Percentiles rank a stretch among this genome's conserved stretches.
Evolutionary conservation across 2,329 filamentous ascomycete species (phyloP).

Genomic region (Clarireedia hainanense): DNA sequence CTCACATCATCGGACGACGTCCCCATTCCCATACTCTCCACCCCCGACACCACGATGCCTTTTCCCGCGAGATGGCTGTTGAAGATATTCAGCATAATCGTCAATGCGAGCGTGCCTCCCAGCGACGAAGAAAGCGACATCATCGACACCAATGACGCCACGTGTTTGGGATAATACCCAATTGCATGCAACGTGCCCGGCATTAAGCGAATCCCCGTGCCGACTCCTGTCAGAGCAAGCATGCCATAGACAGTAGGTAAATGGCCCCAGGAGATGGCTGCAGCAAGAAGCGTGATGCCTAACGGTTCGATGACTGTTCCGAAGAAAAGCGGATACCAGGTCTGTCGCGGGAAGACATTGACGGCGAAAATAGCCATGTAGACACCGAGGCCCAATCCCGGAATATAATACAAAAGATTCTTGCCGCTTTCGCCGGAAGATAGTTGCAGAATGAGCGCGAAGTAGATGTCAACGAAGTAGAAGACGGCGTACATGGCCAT

Average conservation of each 20-base stretch:
- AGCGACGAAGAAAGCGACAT: slow-evolving; percentile 53
- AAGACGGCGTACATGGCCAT: slow-evolving; percentile 44
- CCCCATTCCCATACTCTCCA: not conserved
- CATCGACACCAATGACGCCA: slow-evolving; percentile 52
- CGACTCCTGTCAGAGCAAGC: slow-evolving; percentile 55
- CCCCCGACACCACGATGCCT: slow-evolving; percentile 18
- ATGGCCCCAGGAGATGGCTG: slow-evolving; percentile 44
- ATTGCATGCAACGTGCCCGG: slow-evolving; percentile 52
- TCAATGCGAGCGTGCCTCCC: slow-evolving; percentile 56
- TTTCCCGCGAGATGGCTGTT: slow-evolving; percentile 42
- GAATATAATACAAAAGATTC: slow-evolving; percentile 55
- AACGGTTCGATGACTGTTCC: slow-evolving; percentile 49
- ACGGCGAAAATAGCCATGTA: slow-evolving; percentile 50
- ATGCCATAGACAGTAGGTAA: slow-evolving; percentile 52
- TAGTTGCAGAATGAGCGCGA: slow-evolving; percentile 52
- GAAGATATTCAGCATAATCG: slow-evolving; percentile 62
- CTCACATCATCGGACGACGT: slow-evolving; percentile 36
- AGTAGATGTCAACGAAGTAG: slow-evolving; percentile 64
- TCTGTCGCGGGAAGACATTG: slow-evolving; percentile 55
- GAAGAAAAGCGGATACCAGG: slow-evolving; percentile 49
- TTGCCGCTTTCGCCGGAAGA: slow-evolving; percentile 42
- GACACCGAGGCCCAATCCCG: slow-evolving; percentile 53
- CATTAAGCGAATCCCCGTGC: slow-evolving; percentile 59
- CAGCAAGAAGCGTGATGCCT: slow-evolving; percentile 50
- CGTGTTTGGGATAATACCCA: slow-evolving; percentile 49